Evolutionary conservation across 2,329 filamentous ascomycete species (phyloP).

Genomic region (Seiridium unicorne): DNA sequence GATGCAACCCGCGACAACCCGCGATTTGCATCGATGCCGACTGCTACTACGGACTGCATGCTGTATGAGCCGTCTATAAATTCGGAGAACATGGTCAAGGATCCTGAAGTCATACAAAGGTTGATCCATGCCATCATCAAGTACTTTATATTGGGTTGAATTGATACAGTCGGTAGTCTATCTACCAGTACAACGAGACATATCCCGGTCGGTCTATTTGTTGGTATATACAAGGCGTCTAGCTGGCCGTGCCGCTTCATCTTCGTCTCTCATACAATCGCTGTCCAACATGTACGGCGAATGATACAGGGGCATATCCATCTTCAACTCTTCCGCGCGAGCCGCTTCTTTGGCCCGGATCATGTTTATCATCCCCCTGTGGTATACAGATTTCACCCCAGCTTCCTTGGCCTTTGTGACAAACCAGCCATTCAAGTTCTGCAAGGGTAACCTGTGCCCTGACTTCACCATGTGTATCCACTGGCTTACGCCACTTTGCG

Average conservation of each 20-base stretch:
- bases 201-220: not conserved
- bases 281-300: slow-evolving; percentile 23
- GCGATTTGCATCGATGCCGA: too few relatives aligned
- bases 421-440: slow-evolving; percentile 89
- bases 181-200: not conserved
- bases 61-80: too few relatives aligned
- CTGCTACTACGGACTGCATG: too few relatives aligned
- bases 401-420: slow-evolving; percentile 68
- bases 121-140: too few relatives aligned
- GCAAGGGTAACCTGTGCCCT: slow-evolving; percentile 69
- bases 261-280: slow-evolving; percentile 12
- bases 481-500: slow-evolving; percentile 54
- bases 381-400: slow-evolving; percentile 69
- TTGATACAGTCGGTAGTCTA: not conserved
- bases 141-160: not conserved
- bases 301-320: slow-evolving; percentile 17
- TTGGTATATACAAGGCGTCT: slow-evolving; percentile 11
- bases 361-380: slow-evolving; percentile 70
- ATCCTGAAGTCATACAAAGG: too few relatives aligned
- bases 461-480: slow-evolving; percentile 67
- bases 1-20: too few relatives aligned
- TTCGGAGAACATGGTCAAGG: too few relatives aligned
- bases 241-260: not conserved
- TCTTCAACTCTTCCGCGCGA: slow-evolving; percentile 27
- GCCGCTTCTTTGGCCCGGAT: slow-evolving; percentile 66